Percentiles rank a stretch among this genome's conserved stretches.
phyloP scores from a whole-genome alignment of 306 rosid genomes.

The Pachyrhizus erosus region DNA sequence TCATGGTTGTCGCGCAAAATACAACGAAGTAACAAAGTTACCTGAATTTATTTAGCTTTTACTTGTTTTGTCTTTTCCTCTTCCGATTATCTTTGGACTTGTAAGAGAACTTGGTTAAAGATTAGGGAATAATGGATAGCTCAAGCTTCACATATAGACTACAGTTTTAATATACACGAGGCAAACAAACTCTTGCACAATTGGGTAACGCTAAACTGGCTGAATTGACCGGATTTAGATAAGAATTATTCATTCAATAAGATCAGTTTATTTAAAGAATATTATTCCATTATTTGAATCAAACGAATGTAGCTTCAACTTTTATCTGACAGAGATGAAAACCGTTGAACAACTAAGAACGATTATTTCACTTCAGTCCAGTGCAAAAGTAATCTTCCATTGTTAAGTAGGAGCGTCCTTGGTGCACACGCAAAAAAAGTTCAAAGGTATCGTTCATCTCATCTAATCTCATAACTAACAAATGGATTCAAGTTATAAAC shows the following conservation, averaged over 20 bases:
- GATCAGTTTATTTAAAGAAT: neutral
- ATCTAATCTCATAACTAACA: conserved; percentile 20
- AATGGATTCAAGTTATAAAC: neutral
- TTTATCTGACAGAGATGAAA: neutral
- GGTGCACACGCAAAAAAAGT: neutral
- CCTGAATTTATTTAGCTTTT: conserved; percentile 15
- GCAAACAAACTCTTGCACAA: neutral
- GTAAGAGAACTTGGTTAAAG: conserved; percentile 30
- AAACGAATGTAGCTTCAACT: neutral
- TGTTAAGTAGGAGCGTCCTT: neutral
- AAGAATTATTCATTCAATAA: neutral
- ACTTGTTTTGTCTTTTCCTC: neutral
- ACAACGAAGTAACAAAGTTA: conserved; percentile 43
- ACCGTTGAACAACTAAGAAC: neutral
- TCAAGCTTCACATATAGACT: neutral
- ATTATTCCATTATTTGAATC: neutral
- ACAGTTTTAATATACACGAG: neutral
- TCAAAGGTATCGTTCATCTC: neutral
- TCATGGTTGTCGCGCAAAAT: conserved; percentile 78
- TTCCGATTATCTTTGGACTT: conserved; percentile 2
- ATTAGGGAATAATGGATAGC: conserved; percentile 28
- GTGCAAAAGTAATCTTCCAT: neutral
- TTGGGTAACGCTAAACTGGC: neutral
- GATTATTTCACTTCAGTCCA: neutral
- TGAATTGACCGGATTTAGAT: neutral